Evolutionary conservation across 441 rosid species (phyloP), one percentile per base, ranked within the genome.

Genomic region (Arabidopsis lyrata): DNA sequence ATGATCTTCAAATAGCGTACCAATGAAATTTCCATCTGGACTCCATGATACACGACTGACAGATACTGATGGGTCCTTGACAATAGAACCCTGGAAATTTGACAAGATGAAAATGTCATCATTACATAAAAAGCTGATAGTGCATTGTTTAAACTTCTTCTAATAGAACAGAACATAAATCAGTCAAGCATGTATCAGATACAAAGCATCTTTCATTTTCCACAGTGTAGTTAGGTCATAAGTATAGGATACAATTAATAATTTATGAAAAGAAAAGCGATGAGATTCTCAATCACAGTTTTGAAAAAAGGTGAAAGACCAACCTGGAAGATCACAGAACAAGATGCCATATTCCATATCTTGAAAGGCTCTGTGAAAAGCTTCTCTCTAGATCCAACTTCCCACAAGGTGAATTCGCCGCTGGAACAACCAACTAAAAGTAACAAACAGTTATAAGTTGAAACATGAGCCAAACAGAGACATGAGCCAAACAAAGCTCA

Each of bases 381-480:
- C 77, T 82, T 86, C 44, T 86, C 87, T 48, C 86, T 78, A 32
- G 82, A 70, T 31, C 85, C 87, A 36, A 83, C 81, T 75, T 88
- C 93, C 93, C 93, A 88, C 20, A 88, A 79, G 63, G 75, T 78
- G 69, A 86, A 77, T 10, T 85, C 93, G 39, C 89, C 93, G 15
- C 68, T 75, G 63, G 81, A 77, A 47, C 87, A 74, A 42, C 93
- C 90, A 58, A 86, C 92, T 86, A 68, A 70, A 81, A 60, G 53
- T 45, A 70, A 60, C 2, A 61, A 38, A 66, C 48, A 44, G 59
- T 68, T 68, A 45, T 45, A 44, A 29, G 38, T 16, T 10, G 41
- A 35, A 14, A 62, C 45, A 69, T 45, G 61, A 65, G 6, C 52
- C 47, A 44, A 70, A 38, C 48, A 49, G 70, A 68, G 48, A 62